Conservation (phyloP, 108 stramenopile species). For the Schizochytrium sp. region DNA sequence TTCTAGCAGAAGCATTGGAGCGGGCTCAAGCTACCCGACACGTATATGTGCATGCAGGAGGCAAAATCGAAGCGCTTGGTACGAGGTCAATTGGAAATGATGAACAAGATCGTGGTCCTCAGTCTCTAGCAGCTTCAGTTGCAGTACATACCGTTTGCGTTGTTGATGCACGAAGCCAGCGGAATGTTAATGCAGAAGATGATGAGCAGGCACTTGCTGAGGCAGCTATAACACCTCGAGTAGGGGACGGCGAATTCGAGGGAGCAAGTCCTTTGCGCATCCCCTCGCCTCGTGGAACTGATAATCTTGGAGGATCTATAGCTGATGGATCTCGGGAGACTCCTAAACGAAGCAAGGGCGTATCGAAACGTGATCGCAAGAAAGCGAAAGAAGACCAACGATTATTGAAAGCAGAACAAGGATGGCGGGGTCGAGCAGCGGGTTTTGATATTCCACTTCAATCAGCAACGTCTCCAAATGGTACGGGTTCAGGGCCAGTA, state of each 20-base stretch:
- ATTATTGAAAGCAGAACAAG: conserved; percentile 42
- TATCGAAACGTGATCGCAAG: not conserved
- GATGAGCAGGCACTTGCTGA: not conserved
- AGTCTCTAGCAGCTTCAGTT: conserved; percentile 62
- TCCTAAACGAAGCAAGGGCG: not conserved
- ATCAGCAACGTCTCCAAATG: not conserved
- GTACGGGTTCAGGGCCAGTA: not conserved
- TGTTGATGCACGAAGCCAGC: conserved; percentile 83
- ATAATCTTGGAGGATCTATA: too few relatives aligned
- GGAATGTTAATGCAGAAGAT: not conserved
- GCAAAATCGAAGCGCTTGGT: conserved; percentile 88
- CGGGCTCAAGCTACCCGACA: conserved; percentile 79
- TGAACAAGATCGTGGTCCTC: not conserved
- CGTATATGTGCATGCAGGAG: conserved; percentile 87
- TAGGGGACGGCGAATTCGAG: too few relatives aligned
- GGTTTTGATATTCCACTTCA: conserved; percentile 64
- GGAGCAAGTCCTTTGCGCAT: too few relatives aligned
- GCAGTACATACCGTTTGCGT: conserved; percentile 82
- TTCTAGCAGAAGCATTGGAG: conserved; percentile 83
- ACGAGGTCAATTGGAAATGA: conserved; percentile 62
- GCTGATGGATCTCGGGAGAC: not conserved
- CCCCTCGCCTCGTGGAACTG: too few relatives aligned
- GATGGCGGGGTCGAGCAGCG: conserved; percentile 64
- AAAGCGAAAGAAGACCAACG: conserved; percentile 54
- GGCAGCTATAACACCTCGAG: not conserved